These are phyloP conservation scores for Madurella fahalii DNA, from an alignment of 2,329 filamentous ascomycete species.

Conservation along the genomic window DNA sequence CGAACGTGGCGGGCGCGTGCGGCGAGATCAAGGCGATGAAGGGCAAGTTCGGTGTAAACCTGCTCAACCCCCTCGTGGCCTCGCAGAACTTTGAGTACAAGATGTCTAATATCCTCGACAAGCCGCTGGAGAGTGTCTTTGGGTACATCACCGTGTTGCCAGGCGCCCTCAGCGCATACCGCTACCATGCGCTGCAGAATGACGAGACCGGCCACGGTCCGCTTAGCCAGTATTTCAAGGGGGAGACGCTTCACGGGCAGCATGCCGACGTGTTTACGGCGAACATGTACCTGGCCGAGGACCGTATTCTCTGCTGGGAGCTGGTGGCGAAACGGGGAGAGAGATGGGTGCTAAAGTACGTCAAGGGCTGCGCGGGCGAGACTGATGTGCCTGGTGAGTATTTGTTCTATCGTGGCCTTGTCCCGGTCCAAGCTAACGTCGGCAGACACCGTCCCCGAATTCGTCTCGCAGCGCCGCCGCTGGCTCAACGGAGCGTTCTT, in stretches of 20 bases:
- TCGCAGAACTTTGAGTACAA: constrained; percentile 99
- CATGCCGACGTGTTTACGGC: constrained; percentile 97
- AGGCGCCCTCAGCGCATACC: constrained; percentile 89
- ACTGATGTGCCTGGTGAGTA: constrained; percentile 90
- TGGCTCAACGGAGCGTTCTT: constrained; percentile 99
- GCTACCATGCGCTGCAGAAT: constrained; percentile 94
- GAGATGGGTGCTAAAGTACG: constrained; percentile 96
- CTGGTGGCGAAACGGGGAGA: constrained; percentile 91
- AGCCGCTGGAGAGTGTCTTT: constrained; percentile 94
- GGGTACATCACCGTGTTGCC: constrained; percentile 97
- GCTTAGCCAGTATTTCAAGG: constrained; percentile 98
- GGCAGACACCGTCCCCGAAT: constrained; percentile 87
- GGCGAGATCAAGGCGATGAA: constrained; percentile 98
- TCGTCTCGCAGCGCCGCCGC: constrained; percentile 90
- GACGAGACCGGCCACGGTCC: constrained; percentile 94
- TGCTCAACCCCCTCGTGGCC: constrained; percentile 90
- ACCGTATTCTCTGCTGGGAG: constrained; percentile 91
- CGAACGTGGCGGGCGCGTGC: constrained; percentile 92
- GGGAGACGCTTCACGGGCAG: constrained; percentile 91
- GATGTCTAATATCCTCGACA: constrained; percentile 98
- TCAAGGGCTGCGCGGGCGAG: constrained; percentile 93
- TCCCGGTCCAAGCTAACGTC: background rate
- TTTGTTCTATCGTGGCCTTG: background rate
- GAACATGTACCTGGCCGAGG: constrained; percentile 91
- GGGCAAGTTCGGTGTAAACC: constrained; percentile 73